These are phyloP conservation scores for Hypericum perforatum DNA, from an alignment of 345 rosid genomes.

Conservation along the genomic window DNA sequence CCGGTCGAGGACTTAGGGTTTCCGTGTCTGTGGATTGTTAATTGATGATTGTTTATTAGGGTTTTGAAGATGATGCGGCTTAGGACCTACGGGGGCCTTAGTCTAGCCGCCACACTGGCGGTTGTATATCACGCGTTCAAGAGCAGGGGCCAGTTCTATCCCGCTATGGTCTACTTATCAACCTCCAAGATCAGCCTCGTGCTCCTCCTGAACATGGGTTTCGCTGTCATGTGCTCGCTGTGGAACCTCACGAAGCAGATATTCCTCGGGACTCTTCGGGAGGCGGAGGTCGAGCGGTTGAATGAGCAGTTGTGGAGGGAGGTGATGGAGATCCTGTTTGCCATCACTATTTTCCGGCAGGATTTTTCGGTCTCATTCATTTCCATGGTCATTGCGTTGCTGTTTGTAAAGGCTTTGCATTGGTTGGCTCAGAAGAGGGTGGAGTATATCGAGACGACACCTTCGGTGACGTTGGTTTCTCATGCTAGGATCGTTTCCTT, in stretches of 20 bases:
- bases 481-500: conserved; percentile 76
- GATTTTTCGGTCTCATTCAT: conserved; percentile 75
- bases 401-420: conserved; percentile 76
- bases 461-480: conserved; percentile 57
- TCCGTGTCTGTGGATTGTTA: no score
- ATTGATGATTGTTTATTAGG: neutral
- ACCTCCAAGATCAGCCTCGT: conserved; percentile 78
- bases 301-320: conserved; percentile 95
- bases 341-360: conserved; percentile 82
- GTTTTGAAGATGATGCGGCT: conserved; percentile 53
- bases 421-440: conserved; percentile 98
- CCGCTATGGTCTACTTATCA: conserved; percentile 73
- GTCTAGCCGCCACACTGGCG: conserved; percentile 45
- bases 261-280: conserved; percentile 87
- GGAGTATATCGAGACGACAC: conserved; percentile 93
- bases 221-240: conserved; percentile 58
- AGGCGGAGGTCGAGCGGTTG: conserved; percentile 88
- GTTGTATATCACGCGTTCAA: conserved; percentile 73
- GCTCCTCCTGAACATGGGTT: conserved; percentile 80
- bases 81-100: conserved; percentile 56
- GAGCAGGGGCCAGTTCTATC: conserved; percentile 82
- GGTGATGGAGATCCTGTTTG: conserved; percentile 91
- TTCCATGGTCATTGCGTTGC: conserved; percentile 68
- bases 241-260: conserved; percentile 70
- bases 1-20: no score